Conservation (phyloP, 768 basidiomycete species). For the Phanerochaete sordida region DNA sequence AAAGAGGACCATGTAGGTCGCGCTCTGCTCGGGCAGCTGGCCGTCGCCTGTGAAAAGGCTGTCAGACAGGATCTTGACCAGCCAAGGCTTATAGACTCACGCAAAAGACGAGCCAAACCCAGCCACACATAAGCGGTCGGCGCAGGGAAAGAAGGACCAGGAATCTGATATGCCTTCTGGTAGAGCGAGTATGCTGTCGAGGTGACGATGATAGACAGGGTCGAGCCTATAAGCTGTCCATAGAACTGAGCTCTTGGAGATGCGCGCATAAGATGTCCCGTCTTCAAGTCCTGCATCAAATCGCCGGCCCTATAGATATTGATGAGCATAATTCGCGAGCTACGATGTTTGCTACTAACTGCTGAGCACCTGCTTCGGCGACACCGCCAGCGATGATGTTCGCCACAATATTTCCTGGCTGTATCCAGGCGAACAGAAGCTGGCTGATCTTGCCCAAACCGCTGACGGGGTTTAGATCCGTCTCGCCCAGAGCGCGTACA, state of each 20-base stretch:
- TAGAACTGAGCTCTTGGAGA: conserved; percentile 94
- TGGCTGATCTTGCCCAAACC: conserved; percentile 95
- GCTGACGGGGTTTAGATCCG: conserved; percentile 89
- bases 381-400: conserved; percentile 97
- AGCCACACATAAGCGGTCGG: conserved; percentile 96
- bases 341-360: conserved; percentile 61
- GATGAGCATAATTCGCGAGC: no score
- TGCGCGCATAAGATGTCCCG: conserved; percentile 87
- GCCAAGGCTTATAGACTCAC: conserved; percentile 36
- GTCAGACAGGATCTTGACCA: not conserved
- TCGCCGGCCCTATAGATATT: conserved; percentile 83
- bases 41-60: conserved; percentile 60
- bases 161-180: conserved; percentile 82
- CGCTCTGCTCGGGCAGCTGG: conserved; percentile 71
- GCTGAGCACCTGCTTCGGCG: conserved; percentile 93
- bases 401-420: conserved; percentile 94
- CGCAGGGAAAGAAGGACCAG: conserved; percentile 92
- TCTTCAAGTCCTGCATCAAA: conserved; percentile 98
- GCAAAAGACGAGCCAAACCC: conserved; percentile 67
- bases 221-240: conserved; percentile 88
- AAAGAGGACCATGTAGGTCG: conserved; percentile 76
- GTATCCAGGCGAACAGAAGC: conserved; percentile 89
- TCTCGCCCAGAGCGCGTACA: conserved; percentile 93
- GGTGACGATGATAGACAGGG: conserved; percentile 85
- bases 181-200: conserved; percentile 87